These are phyloP conservation scores for Lipomyces orientalis DNA, from an alignment of 805 yeast genomes.

Conservation along the genomic window DNA sequence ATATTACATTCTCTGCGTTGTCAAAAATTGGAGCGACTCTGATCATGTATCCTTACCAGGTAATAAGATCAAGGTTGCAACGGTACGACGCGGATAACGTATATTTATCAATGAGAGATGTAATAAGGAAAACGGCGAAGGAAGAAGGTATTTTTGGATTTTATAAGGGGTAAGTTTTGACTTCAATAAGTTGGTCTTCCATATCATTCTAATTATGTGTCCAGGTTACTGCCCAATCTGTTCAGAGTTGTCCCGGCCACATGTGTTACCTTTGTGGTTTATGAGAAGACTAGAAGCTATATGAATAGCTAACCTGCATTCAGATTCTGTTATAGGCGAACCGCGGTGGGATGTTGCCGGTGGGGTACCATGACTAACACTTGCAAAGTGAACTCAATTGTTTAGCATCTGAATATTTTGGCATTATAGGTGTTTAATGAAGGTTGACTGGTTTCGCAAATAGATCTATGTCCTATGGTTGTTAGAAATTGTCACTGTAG, in stretches of 20 bases:
- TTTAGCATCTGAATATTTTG: too few relatives aligned
- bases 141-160: conserved; percentile 69
- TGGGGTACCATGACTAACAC: too few relatives aligned
- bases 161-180: conserved; percentile 65
- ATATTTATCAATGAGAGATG: conserved; percentile 44
- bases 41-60: conserved; percentile 81
- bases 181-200: not conserved
- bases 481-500: too few relatives aligned
- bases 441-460: too few relatives aligned
- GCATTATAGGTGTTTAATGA: too few relatives aligned
- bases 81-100: conserved; percentile 46
- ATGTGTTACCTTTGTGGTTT: conserved; percentile 84
- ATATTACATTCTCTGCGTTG: conserved; percentile 65
- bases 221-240: conserved; percentile 65
- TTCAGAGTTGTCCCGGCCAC: conserved; percentile 90
- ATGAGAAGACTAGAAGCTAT: conserved; percentile 55
- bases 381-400: too few relatives aligned
- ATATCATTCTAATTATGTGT: not conserved
- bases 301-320: not conserved
- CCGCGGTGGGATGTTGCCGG: too few relatives aligned
- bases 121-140: conserved; percentile 50
- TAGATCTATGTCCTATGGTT: too few relatives aligned
- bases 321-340: not conserved
- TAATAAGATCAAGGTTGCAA: conserved; percentile 78
- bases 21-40: conserved; percentile 74